Evolutionary conservation across 768 basidiomycete species (phyloP), one percentile per base, ranked within the genome.

Genomic region (Sarcodon sp.): DNA sequence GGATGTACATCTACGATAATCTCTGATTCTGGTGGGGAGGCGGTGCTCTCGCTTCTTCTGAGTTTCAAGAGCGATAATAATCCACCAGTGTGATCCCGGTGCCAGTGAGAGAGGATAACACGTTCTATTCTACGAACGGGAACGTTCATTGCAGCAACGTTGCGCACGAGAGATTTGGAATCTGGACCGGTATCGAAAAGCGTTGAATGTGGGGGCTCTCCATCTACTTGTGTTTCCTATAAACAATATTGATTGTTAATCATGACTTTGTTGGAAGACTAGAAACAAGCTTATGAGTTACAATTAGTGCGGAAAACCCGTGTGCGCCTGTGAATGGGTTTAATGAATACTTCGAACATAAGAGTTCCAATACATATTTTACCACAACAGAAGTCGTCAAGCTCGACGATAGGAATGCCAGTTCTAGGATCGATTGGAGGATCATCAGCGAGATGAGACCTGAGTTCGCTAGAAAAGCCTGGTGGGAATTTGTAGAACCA

Each of bases 161-260:
- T 91, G 45, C 85, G 78, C n/a, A 78, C 72, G 52, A 92, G 77
- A 27, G 83, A 79, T 18, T 66, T 68, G 12, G 77, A 75, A 57
- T 91, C 88, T 7, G 88, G 89, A 0, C 89, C 89, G 12, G 85
- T 81, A 64, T 92, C 89, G 58, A 92, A 88, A 34, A 91, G 70
- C 12, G 77, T 79, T n/a, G 71, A 64, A 47, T 76, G 73, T 3
- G 68, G 56, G 49, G 61, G 47, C 37, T 68, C 60, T 16, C 65
- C 78, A 18, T 67, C 55, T 9, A 71, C 61, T 50, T 73, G 69
- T 2, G 80, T 85, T 69, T 83, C 74, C 79, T 80, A 57, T 32
- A 33, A 6, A 10, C 33, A 15, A 32, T 13, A 6, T 12, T 8
- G 1, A 4, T 36, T 18, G 11, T 33, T 27, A 11, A 12, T 9